Conservation (phyloP, 1,139 yeast genomes). For the Candida gigantensis region DNA sequence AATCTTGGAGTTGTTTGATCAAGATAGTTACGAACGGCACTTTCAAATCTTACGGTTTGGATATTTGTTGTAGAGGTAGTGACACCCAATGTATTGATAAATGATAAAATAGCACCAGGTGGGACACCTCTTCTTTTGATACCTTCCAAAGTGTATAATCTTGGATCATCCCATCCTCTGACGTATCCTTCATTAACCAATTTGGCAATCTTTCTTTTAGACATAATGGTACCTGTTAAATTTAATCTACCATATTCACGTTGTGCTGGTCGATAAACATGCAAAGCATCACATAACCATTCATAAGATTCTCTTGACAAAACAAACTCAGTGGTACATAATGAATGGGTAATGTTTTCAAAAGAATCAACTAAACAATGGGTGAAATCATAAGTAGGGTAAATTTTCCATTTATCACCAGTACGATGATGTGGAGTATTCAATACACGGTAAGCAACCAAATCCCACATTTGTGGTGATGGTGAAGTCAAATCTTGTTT, state of each 20-base stretch:
- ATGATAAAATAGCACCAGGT: conserved; percentile 95
- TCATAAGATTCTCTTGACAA: conserved; percentile 93
- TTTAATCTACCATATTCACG: conserved; percentile 97
- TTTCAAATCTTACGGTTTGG: conserved; percentile 86
- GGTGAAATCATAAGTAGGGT: conserved; percentile 98
- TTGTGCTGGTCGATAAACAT: conserved; percentile 97
- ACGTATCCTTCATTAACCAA: conserved; percentile 80
- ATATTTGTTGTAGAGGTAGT: conserved; percentile 92
- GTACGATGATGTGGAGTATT: conserved; percentile 94
- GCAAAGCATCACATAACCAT: conserved; percentile 96
- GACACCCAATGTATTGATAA: conserved; percentile 94
- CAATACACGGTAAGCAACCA: conserved; percentile 95
- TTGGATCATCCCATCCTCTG: conserved; percentile 98
- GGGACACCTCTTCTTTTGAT: conserved; percentile 97
- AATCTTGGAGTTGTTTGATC: conserved; percentile 93
- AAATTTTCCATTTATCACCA: conserved; percentile 94
- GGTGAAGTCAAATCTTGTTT: conserved; percentile 91
- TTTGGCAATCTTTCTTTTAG: conserved; percentile 94
- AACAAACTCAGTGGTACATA: conserved; percentile 94
- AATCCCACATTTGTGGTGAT: conserved; percentile 99
- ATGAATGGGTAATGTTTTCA: conserved; percentile 92
- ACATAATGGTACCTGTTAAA: conserved; percentile 89
- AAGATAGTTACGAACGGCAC: conserved; percentile 80
- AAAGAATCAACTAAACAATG: conserved; percentile 98
- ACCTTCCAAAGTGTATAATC: conserved; percentile 91